phyloP scores from a whole-genome alignment of 331 rosid genomes.

The Cydonia oblonga region DNA sequence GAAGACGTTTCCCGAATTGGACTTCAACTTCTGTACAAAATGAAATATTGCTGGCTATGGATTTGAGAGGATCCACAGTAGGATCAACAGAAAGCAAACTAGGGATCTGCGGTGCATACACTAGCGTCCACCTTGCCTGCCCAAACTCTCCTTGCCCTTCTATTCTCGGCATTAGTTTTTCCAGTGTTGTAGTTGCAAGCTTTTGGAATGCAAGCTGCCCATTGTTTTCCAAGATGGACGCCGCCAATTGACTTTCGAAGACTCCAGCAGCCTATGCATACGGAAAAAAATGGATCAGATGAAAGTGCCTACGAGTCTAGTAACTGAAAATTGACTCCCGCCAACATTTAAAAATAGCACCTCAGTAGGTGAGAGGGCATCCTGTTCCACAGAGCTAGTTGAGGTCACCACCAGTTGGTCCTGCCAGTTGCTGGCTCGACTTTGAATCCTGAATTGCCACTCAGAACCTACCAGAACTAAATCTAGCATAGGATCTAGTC shows the following conservation, averaged over 20 bases:
- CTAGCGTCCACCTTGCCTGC: slow-evolving; percentile 78
- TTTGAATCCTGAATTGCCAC: slow-evolving; percentile 75
- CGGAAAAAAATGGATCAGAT: background rate
- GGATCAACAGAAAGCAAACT: slow-evolving; percentile 54
- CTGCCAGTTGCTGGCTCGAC: slow-evolving; percentile 90
- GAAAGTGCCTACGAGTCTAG: background rate
- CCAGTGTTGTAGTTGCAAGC: slow-evolving; percentile 86
- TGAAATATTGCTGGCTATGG: slow-evolving; percentile 64
- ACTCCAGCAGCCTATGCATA: slow-evolving; percentile 59
- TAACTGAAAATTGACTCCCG: background rate
- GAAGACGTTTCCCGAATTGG: slow-evolving; percentile 90
- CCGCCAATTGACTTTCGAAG: slow-evolving; percentile 69
- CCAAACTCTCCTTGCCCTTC: slow-evolving; percentile 92
- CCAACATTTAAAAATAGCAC: slow-evolving; percentile 28
- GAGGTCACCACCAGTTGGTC: slow-evolving; percentile 90
- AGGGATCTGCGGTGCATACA: slow-evolving; percentile 82
- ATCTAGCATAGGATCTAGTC: slow-evolving; percentile 91
- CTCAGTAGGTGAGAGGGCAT: slow-evolving; percentile 66
- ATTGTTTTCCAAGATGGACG: slow-evolving; percentile 51
- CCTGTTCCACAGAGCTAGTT: slow-evolving; percentile 79
- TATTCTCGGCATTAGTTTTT: slow-evolving; percentile 85
- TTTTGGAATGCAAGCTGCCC: slow-evolving; percentile 70
- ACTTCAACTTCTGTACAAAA: slow-evolving; percentile 84
- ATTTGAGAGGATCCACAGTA: slow-evolving; percentile 55
- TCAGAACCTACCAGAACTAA: slow-evolving; percentile 77